These are phyloP conservation scores for Ambrosia hybrid DNA, from an alignment of 140 eudicot genomes.

Conservation along the genomic window DNA sequence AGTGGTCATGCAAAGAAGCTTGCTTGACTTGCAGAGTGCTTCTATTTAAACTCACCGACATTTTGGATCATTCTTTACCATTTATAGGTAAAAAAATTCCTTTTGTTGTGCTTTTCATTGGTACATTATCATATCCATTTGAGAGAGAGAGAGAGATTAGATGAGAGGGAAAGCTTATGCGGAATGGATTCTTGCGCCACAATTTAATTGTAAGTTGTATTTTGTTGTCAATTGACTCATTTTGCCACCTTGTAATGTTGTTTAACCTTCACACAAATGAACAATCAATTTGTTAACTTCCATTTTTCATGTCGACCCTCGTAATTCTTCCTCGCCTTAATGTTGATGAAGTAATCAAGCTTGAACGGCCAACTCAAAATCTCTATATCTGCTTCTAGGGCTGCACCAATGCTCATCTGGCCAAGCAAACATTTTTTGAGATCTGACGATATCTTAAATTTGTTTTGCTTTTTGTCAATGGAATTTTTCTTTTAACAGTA, in stretches of 20 bases:
- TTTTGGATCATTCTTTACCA: too few species aligned
- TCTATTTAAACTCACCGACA: too few species aligned
- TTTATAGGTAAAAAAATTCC: constrained; percentile 28
- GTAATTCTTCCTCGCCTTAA: background rate
- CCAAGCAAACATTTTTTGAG: too few species aligned
- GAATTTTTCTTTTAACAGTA: too few species aligned
- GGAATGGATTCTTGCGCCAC: constrained; percentile 17
- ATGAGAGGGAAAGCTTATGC: constrained; percentile 24
- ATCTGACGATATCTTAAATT: too few species aligned
- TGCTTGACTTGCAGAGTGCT: too few species aligned
- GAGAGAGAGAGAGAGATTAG: constrained; percentile 17
- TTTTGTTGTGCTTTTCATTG: constrained; percentile 26
- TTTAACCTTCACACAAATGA: constrained; percentile 16
- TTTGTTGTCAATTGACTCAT: constrained; percentile 23
- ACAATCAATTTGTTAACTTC: constrained; percentile 24
- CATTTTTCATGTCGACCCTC: background rate
- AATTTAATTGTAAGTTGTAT: constrained; percentile 25
- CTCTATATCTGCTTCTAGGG: too few species aligned
- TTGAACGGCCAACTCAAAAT: too few species aligned
- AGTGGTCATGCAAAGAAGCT: constrained; percentile 94
- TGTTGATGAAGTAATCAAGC: background rate
- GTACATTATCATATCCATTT: constrained; percentile 14
- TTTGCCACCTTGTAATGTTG: constrained; percentile 6
- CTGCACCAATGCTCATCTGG: too few species aligned
- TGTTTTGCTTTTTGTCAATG: too few species aligned